Conservation (phyloP, 208 protist species). For the Trypanosoma melophagium region DNA sequence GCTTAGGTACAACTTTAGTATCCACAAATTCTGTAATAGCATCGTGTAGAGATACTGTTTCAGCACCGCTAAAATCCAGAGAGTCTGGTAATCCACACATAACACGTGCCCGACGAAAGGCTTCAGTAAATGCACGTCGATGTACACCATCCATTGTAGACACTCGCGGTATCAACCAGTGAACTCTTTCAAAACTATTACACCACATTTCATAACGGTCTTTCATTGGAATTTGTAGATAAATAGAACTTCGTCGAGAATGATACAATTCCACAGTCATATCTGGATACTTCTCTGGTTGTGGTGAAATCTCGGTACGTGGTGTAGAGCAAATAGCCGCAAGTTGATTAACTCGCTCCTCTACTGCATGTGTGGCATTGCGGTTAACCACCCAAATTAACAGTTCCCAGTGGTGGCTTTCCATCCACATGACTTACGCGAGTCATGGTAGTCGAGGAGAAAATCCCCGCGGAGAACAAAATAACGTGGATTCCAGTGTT, state of each 20-base stretch:
- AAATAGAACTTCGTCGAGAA: conserved; percentile 2
- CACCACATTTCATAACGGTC: conserved; percentile 21
- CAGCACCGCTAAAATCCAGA: conserved; percentile 12
- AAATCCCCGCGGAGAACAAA: conserved; percentile 23
- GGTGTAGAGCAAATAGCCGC: conserved; percentile 1
- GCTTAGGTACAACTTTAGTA: conserved; percentile 14
- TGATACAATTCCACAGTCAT: conserved; percentile 22
- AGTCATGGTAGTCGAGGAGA: conserved; percentile 23
- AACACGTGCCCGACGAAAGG: conserved; percentile 20
- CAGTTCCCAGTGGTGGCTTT: conserved; percentile 11
- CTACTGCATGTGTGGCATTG: conserved; percentile 9
- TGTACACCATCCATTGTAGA: conserved; percentile 7
- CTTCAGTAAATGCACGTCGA: conserved; percentile 20
- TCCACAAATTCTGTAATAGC: conserved; percentile 21
- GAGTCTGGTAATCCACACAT: conserved; percentile 19
- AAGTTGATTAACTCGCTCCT: conserved; percentile 3
- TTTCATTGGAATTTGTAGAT: conserved; percentile 16
- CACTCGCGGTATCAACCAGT: conserved; percentile 14
- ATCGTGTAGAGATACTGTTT: conserved; percentile 17
- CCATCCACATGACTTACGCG: not conserved
- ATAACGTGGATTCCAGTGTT: conserved; percentile 24
- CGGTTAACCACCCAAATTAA: conserved; percentile 12
- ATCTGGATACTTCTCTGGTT: conserved; percentile 5
- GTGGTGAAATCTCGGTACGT: not conserved
- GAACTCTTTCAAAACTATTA: conserved; percentile 4